Percentiles rank a stretch among this genome's conserved stretches.
Conservation (phyloP, 768 basidiomycete species). For the Tephrocybe sp. region DNA sequence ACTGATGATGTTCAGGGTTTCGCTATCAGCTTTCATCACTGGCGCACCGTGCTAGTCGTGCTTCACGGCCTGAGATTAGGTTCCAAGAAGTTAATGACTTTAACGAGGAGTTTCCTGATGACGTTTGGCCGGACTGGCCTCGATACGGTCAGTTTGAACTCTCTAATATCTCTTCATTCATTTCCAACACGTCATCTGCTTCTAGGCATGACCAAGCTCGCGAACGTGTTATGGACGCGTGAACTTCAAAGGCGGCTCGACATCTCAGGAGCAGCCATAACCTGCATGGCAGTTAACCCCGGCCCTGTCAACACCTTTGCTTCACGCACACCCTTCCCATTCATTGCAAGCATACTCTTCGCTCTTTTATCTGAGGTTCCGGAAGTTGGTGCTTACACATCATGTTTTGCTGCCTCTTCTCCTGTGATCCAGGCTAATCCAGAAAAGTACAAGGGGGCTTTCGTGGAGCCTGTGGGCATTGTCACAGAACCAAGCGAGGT, state of each 20-base stretch:
- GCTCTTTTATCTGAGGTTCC: constrained; percentile 24
- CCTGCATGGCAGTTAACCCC: constrained; percentile 30
- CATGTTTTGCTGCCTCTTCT: constrained; percentile 39
- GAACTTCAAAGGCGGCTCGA: constrained; percentile 45
- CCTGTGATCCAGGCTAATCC: constrained; percentile 26
- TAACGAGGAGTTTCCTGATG: constrained; percentile 26
- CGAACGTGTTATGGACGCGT: constrained; percentile 38
- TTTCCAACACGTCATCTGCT: not conserved
- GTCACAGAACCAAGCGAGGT: constrained; percentile 23
- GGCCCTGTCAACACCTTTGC: constrained; percentile 32
- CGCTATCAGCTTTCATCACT: constrained; percentile 22
- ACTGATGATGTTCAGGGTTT: not conserved
- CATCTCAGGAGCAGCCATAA: constrained; percentile 24
- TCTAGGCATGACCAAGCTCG: constrained; percentile 45
- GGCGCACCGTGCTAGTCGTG: constrained; percentile 20
- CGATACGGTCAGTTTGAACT: constrained; percentile 21
- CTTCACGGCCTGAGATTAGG: constrained; percentile 22
- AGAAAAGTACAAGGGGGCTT: constrained; percentile 34
- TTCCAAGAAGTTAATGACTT: constrained; percentile 29
- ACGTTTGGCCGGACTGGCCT: constrained; percentile 23
- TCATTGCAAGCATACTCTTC: constrained; percentile 20
- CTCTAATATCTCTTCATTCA: not conserved
- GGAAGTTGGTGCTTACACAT: constrained; percentile 31
- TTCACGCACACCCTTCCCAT: constrained; percentile 18
- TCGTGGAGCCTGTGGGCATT: constrained; percentile 31